phyloP scores from a whole-genome alignment of 495 filamentous ascomycete genomes.

The Penicillium cosmopolitanum region DNA sequence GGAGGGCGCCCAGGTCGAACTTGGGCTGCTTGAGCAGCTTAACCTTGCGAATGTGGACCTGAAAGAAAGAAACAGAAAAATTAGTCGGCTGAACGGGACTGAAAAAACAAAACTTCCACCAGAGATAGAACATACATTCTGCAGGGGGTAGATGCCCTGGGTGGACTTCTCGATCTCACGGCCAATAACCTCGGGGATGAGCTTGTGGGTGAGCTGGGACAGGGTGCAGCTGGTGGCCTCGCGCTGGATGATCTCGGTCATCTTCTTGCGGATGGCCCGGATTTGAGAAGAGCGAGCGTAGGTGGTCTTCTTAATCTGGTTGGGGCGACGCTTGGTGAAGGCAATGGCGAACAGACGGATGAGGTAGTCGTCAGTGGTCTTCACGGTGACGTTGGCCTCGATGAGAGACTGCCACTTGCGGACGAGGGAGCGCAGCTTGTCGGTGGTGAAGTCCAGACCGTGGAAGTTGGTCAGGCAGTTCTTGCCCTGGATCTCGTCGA shows the following conservation, averaged over 20 bases:
- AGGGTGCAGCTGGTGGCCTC: conserved; percentile 93
- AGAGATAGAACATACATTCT: conserved; percentile 72
- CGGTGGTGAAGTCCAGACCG: conserved; percentile 98
- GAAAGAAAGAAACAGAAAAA: conserved; percentile 10
- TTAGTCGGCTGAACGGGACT: conserved; percentile 27
- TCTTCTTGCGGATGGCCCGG: conserved; percentile 97
- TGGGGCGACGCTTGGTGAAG: conserved; percentile 97
- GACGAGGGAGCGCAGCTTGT: conserved; percentile 97
- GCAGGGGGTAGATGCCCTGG: conserved; percentile 98
- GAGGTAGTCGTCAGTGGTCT: conserved; percentile 99
- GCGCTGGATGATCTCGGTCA: conserved; percentile 97
- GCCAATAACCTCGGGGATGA: conserved; percentile 98
- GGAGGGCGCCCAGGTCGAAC: conserved; percentile 96
- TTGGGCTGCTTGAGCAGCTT: conserved; percentile 98
- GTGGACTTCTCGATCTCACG: conserved; percentile 99
- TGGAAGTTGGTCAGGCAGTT: conserved; percentile 99
- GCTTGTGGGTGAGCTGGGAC: conserved; percentile 92
- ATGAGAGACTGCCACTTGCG: conserved; percentile 99
- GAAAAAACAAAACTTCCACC: background rate
- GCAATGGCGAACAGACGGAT: conserved; percentile 97
- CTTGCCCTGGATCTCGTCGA: conserved; percentile 99
- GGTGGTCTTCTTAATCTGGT: conserved; percentile 99
- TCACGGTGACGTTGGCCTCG: conserved; percentile 98
- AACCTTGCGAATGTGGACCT: conserved; percentile 99
- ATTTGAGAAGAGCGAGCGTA: conserved; percentile 96